These are phyloP conservation scores for Eimeria maxima DNA, from an alignment of 169 alveolate genomes.

Conservation along the genomic window DNA sequence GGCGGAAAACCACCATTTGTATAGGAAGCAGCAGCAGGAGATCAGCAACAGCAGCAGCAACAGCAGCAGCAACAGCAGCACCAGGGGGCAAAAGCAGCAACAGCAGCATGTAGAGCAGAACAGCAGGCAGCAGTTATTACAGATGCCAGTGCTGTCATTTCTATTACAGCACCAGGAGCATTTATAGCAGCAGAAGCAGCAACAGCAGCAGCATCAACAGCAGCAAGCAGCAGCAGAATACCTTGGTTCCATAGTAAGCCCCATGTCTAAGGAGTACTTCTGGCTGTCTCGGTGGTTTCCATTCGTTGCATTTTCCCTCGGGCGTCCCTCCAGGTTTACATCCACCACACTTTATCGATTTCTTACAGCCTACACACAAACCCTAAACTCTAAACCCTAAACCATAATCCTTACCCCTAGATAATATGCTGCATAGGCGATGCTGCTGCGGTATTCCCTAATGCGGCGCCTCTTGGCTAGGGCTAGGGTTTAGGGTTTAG, in stretches of 20 bases:
- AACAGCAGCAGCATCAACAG: background rate
- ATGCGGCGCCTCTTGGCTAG: too few relatives aligned
- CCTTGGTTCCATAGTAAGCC: conserved; percentile 41
- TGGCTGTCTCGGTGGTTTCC: conserved; percentile 15
- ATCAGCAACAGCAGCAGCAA: background rate
- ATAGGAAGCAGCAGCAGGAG: background rate
- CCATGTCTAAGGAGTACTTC: conserved; percentile 17
- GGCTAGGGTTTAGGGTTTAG: conserved; percentile 21
- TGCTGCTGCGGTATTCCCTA: too few relatives aligned
- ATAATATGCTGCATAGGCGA: too few relatives aligned
- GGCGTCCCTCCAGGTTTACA: conserved; percentile 25
- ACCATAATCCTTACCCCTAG: background rate
- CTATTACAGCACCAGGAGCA: background rate
- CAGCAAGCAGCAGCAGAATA: conserved; percentile 3
- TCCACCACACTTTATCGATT: background rate
- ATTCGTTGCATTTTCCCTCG: background rate
- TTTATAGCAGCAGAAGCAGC: background rate
- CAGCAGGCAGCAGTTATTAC: background rate
- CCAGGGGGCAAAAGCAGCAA: background rate
- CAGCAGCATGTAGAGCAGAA: too few relatives aligned
- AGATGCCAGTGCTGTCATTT: too few relatives aligned
- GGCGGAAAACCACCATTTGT: background rate
- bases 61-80: background rate
- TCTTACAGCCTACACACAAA: conserved; percentile 7
- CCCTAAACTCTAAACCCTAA: background rate